Evolutionary conservation across 768 basidiomycete species (phyloP).

Genomic region (Rhizopogon rudus): DNA sequence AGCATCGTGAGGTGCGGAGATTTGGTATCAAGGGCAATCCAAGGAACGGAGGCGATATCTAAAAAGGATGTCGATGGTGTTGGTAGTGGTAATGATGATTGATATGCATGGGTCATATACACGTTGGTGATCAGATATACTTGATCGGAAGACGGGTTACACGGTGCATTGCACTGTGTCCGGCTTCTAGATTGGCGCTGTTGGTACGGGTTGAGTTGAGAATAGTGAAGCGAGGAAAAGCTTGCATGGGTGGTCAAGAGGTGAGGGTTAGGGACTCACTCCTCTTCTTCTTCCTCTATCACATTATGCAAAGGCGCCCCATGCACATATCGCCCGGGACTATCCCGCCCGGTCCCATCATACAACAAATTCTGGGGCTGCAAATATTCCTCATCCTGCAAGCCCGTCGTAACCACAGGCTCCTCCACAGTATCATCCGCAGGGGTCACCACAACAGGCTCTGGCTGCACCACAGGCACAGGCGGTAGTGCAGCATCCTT

Average conservation of each 20-base stretch:
- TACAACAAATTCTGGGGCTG: conserved; percentile 31
- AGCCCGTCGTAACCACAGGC: conserved; percentile 3
- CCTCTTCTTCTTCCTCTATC: conserved; percentile 77
- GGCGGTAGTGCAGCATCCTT: conserved; percentile 8
- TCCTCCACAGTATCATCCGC: conserved; percentile 23
- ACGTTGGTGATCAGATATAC: neutral
- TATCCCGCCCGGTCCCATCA: conserved; percentile 51
- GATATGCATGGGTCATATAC: neutral
- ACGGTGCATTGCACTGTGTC: neutral
- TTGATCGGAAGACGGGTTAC: neutral
- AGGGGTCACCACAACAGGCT: conserved; percentile 12
- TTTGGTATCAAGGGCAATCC: conserved; percentile 4
- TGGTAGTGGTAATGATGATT: neutral
- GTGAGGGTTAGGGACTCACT: conserved; percentile 13
- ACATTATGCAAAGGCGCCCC: conserved; percentile 87
- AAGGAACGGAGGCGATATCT: neutral
- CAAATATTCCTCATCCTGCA: conserved; percentile 9
- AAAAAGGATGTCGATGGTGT: conserved; percentile 2
- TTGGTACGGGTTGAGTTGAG: neutral
- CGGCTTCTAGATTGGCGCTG: neutral
- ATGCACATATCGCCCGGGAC: conserved; percentile 72
- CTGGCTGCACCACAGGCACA: neutral
- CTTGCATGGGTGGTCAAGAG: neutral
- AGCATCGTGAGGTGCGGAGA: neutral
- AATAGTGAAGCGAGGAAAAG: neutral